Base-by-base conservation (phyloP, 805 yeast species). In the Yueomyces sp. region DNA sequence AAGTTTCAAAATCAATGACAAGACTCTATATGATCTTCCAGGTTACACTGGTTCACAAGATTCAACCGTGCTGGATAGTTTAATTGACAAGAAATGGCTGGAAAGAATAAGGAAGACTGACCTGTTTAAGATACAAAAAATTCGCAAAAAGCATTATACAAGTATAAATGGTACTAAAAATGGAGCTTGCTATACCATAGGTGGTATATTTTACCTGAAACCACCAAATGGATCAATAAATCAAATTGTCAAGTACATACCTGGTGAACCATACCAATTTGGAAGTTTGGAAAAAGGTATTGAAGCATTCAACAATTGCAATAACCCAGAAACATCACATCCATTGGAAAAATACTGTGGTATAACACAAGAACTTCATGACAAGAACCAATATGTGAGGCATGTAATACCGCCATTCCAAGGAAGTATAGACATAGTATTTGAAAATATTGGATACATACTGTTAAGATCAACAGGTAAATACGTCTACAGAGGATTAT, bases 361-460 rank as follows among this genome's bases (percentile, higher is more conserved):
- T 8, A 44, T 59, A 4, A 38, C 44, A 12, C 28, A 47, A 8
- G 38, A 26, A 4, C 28, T 49, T 9, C 45, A 53, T 31, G 38
- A 49, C 27, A 49, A 46, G 36, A 50, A 56, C 1, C 54, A 63
- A 2, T 53, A 69, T 49, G 60, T 55, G 1, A 62, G 76, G 45
- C 79, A 70, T 48, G 65, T 73, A 2, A 66, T 83, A 3, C 90
- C 92, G 0, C 84, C 85, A n/a, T 82, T 82, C 51, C 65, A 61
- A 46, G 90, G 90, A 0, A 56, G 73, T 4, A 62, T 83, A 7
- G 94, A 83, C 52, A 52, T 83, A 29, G 81, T 83, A 2, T 50
- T 83, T 7, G 75, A 74, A 42, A 77, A 77, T 47, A 55, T 78
- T n/a, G 92, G 92, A 0, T 78, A 70, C 50, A 48, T 82, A 2